Conservation (phyloP, 2,329 filamentous ascomycete genomes). For the Metarhizium guizhouense region DNA sequence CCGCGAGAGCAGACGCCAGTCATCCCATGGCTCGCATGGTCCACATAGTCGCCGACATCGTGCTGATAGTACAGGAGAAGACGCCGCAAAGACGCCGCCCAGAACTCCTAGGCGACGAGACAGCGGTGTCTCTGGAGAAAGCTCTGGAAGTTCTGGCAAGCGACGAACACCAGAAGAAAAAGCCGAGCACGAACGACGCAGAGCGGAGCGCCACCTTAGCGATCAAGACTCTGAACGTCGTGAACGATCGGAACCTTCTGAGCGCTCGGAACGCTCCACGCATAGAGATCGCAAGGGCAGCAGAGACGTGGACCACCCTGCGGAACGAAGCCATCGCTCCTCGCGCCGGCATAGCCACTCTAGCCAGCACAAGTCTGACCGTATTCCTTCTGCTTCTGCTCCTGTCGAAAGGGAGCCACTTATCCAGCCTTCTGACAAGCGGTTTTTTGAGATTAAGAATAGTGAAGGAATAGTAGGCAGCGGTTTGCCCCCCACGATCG, state of each 20-base stretch:
- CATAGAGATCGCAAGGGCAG: conserved; percentile 14
- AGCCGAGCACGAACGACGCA: conserved; percentile 39
- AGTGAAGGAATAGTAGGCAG: conserved; percentile 23
- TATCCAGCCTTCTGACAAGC: conserved; percentile 22
- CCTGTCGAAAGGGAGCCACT: conserved; percentile 15
- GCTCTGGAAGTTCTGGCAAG: conserved; percentile 22
- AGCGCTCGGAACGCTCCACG: conserved; percentile 7
- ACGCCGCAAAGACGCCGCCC: conserved; percentile 23
- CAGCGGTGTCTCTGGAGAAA: conserved; percentile 36
- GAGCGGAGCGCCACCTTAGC: conserved; percentile 32
- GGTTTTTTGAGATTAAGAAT: conserved; percentile 33
- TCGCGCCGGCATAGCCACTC: conserved; percentile 34
- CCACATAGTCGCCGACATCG: conserved; percentile 25
- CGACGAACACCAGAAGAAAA: conserved; percentile 40
- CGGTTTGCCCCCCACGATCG: conserved; percentile 14
- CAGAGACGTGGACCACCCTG: conserved; percentile 26
- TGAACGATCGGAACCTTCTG: conserved; percentile 9
- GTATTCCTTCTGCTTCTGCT: conserved; percentile 17
- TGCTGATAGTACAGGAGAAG: conserved; percentile 28
- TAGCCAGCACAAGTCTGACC: conserved; percentile 21
- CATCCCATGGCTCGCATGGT: conserved; percentile 13
- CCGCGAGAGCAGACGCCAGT: conserved; percentile 20
- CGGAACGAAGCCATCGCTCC: conserved; percentile 22
- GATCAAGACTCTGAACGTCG: conserved; percentile 19
- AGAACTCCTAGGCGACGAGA: conserved; percentile 32